Evolutionary conservation across 768 basidiomycete genomes (phyloP).

Genomic region (Arthromyces matolae): DNA sequence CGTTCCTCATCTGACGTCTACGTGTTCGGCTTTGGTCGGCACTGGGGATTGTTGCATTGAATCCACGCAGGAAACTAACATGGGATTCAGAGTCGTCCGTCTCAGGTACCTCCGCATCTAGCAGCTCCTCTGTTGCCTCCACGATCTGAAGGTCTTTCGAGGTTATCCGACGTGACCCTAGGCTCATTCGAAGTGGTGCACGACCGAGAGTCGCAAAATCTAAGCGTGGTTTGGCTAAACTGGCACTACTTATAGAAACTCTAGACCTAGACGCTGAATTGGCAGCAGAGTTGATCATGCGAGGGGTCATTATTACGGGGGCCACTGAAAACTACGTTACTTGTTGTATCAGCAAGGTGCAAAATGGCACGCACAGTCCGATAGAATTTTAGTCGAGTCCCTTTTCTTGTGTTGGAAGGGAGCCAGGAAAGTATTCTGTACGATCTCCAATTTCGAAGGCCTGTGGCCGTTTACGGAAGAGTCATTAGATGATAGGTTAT

Average conservation of each 20-base stretch:
- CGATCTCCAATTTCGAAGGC: slow-evolving; percentile 48
- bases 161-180: slow-evolving; percentile 65
- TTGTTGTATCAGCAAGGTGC: slow-evolving; percentile 1
- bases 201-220: slow-evolving; percentile 80
- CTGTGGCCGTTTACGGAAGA: slow-evolving; percentile 32
- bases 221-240: slow-evolving; percentile 38
- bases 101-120: slow-evolving; percentile 70
- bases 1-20: slow-evolving; percentile 74
- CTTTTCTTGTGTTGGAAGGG: slow-evolving; percentile 67
- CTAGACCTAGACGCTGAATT: slow-evolving; percentile 57
- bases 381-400: slow-evolving; percentile 68
- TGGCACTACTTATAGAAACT: slow-evolving; percentile 29
- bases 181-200: slow-evolving; percentile 65
- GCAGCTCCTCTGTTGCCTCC: slow-evolving; percentile 76
- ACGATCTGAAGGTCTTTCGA: slow-evolving; percentile 82
- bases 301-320: slow-evolving; percentile 86
- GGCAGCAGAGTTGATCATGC: slow-evolving; percentile 69
- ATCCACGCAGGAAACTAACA: slow-evolving; percentile 84
- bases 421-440: slow-evolving; percentile 68
- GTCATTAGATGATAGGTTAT: slow-evolving; percentile 36
- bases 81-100: slow-evolving; percentile 64
- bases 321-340: slow-evolving; percentile 51
- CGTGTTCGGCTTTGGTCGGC: slow-evolving; percentile 75
- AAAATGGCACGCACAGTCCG: slow-evolving; percentile 56
- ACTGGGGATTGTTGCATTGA: slow-evolving; percentile 92